Conservation (phyloP, 441 rosid species). For the Jatropha podagrica region DNA sequence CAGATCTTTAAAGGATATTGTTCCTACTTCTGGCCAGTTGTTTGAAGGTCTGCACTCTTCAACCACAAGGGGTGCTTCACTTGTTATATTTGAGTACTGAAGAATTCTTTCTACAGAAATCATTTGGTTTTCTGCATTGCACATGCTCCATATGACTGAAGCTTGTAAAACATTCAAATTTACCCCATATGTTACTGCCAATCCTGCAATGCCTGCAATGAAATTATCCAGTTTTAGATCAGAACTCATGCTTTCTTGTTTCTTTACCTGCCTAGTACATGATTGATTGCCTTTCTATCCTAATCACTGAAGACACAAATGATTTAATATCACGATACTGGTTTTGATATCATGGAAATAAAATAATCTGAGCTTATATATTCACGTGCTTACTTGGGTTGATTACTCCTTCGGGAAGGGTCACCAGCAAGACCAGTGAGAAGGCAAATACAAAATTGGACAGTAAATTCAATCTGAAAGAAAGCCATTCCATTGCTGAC, state of each 20-base stretch:
- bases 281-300: background rate
- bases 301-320: background rate
- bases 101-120: slow-evolving; percentile 96
- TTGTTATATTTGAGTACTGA: slow-evolving; percentile 72
- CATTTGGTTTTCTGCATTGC: slow-evolving; percentile 95
- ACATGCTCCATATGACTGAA: slow-evolving; percentile 85
- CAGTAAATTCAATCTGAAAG: slow-evolving; percentile 81
- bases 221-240: slow-evolving; percentile 17
- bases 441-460: slow-evolving; percentile 95
- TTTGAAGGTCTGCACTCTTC: slow-evolving; percentile 61
- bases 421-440: slow-evolving; percentile 83
- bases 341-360: background rate
- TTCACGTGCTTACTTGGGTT: slow-evolving; percentile 76
- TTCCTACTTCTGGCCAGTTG: slow-evolving; percentile 90
- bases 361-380: background rate
- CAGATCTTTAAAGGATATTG: slow-evolving; percentile 70
- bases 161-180: slow-evolving; percentile 92
- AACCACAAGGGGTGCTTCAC: slow-evolving; percentile 76
- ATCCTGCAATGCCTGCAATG: slow-evolving; percentile 85
- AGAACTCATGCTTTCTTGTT: background rate
- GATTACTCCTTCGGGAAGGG: slow-evolving; percentile 94
- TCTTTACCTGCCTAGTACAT: background rate
- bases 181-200: slow-evolving; percentile 94
- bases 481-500: slow-evolving; percentile 99
- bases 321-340: background rate